Conservation (phyloP, 129 eudicot genomes). For the Heracleum sosnowskyi region DNA sequence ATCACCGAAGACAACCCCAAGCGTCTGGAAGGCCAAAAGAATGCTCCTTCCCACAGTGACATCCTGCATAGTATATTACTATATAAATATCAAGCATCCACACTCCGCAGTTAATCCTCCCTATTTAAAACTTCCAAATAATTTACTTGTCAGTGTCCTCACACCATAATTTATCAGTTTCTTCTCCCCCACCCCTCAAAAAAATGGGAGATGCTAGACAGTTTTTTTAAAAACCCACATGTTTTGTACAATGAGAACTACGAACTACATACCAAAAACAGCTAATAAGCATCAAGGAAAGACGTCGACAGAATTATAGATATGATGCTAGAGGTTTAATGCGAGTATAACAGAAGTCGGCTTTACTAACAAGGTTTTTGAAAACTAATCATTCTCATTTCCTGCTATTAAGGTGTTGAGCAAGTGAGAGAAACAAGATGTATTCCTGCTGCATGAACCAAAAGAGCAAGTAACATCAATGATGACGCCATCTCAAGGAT, state of each 20-base stretch:
- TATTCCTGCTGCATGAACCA: not conserved
- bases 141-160: not conserved
- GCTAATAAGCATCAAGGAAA: not conserved
- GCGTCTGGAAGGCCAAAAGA: constrained; percentile 63
- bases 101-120: not conserved
- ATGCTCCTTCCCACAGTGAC: constrained; percentile 8
- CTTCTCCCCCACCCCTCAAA: not conserved
- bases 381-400: not conserved
- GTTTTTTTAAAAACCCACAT: not conserved
- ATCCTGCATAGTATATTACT: constrained; percentile 5
- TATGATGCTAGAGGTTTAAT: not conserved
- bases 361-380: not conserved
- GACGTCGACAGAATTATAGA: not conserved
- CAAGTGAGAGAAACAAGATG: not conserved
- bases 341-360: not conserved
- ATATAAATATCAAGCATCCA: constrained; percentile 1
- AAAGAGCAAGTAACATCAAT: not conserved
- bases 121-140: not conserved
- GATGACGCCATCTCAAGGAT: not conserved
- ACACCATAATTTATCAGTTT: not conserved
- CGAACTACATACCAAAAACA: not conserved
- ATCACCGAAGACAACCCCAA: constrained; percentile 96
- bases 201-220: not conserved
- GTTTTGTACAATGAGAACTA: not conserved
- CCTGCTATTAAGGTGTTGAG: not conserved